A percentile compares a stretch with the other conserved stretches of the same genome.
phyloP scores from a whole-genome alignment of 768 basidiomycete genomes.

The Mycena floridula region DNA sequence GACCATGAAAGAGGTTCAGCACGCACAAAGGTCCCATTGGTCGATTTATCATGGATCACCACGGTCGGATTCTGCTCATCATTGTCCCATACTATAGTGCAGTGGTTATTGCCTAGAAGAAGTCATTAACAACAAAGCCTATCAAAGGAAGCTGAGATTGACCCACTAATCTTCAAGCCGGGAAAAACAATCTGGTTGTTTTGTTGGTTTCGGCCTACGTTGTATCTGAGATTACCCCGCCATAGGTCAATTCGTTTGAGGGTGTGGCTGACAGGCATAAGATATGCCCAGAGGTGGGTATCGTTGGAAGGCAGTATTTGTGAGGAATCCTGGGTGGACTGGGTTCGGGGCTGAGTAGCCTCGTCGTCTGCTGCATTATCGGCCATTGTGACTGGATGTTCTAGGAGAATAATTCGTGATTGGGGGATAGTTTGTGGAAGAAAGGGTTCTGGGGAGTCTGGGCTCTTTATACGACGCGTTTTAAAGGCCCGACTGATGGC shows the following conservation, averaged over 20 bases:
- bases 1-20: not conserved
- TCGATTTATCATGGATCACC: not conserved
- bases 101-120: constrained; percentile 25
- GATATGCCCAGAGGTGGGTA: constrained; percentile 59
- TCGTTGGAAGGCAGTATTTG: not conserved
- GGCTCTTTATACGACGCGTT: not conserved
- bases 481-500: not conserved
- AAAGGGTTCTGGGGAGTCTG: not conserved
- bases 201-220: constrained; percentile 47
- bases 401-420: not conserved
- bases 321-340: not conserved
- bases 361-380: not conserved
- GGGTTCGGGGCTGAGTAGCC: not conserved
- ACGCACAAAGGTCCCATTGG: not conserved
- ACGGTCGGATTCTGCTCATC: not conserved
- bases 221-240: constrained; percentile 42
- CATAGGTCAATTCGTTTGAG: constrained; percentile 58
- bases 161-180: constrained; percentile 71
- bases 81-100: constrained; percentile 21
- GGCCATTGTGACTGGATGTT: not conserved
- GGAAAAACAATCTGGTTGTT: constrained; percentile 52
- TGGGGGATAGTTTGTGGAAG: not conserved
- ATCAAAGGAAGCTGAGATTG: constrained; percentile 1
- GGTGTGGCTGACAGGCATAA: constrained; percentile 53
- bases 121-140: not conserved